Conservation (phyloP, 768 basidiomycete genomes). For the Trametopsis cervina region DNA sequence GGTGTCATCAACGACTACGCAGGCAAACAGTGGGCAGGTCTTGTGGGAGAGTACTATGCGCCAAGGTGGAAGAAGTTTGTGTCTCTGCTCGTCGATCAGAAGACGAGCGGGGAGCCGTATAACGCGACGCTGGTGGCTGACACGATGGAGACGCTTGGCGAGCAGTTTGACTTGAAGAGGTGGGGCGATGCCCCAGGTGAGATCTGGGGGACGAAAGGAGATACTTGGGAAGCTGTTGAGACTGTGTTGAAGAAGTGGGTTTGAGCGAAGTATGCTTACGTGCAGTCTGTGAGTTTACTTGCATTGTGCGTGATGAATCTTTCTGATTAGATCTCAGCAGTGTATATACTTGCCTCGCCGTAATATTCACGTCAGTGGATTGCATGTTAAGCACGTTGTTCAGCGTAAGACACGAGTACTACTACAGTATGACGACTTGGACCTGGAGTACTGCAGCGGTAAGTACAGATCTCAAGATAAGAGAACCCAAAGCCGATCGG, state of each 20-base stretch:
- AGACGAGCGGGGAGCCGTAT: slow-evolving; percentile 23
- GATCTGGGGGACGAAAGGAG: slow-evolving; percentile 15
- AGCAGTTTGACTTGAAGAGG: slow-evolving; percentile 22
- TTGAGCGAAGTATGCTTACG: too few relatives aligned
- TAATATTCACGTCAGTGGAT: too few relatives aligned
- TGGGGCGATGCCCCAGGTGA: slow-evolving; percentile 15
- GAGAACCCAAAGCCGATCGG: too few relatives aligned
- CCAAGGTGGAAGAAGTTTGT: slow-evolving; percentile 30
- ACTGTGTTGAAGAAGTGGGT: slow-evolving; percentile 14
- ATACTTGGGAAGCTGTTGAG: slow-evolving; percentile 19
- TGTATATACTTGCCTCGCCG: too few relatives aligned
- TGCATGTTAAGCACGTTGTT: too few relatives aligned
- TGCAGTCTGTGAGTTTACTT: too few relatives aligned
- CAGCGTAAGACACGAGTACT: too few relatives aligned
- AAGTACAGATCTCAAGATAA: too few relatives aligned
- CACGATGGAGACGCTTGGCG: slow-evolving; percentile 25
- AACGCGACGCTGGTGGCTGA: slow-evolving; percentile 19
- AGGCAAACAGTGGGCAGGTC: slow-evolving; percentile 35
- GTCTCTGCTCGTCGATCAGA: slow-evolving; percentile 23
- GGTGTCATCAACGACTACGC: slow-evolving; percentile 37
- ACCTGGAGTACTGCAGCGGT: too few relatives aligned
- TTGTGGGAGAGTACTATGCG: slow-evolving; percentile 31
- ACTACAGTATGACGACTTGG: too few relatives aligned
- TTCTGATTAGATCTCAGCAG: too few relatives aligned
- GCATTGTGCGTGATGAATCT: too few relatives aligned